Evolutionary conservation across 2,329 filamentous ascomycete species (phyloP).

Genomic region (Fusarium continuum): DNA sequence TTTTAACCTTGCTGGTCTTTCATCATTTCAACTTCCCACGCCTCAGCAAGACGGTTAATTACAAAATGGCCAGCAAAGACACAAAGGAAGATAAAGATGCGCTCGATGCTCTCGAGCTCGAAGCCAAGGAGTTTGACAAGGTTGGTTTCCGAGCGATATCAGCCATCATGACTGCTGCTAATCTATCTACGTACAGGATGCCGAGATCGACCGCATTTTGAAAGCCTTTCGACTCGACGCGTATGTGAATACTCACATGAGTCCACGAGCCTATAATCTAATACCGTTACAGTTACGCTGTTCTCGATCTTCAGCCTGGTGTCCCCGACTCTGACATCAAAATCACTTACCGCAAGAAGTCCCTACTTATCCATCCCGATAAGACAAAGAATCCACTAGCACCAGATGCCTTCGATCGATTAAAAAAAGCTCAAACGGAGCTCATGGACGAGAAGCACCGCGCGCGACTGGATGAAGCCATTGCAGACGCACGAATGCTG

Average conservation of each 20-base stretch:
- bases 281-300: conserved; percentile 74
- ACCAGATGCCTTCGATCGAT: conserved; percentile 93
- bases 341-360: conserved; percentile 92
- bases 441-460: conserved; percentile 96
- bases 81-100: conserved; percentile 73
- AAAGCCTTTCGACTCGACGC: conserved; percentile 82
- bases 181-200: conserved; percentile 71
- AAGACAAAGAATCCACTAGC: conserved; percentile 92
- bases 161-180: conserved; percentile 24
- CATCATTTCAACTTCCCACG: conserved; percentile 12
- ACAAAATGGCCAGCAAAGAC: conserved; percentile 51
- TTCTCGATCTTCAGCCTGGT: conserved; percentile 94
- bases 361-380: conserved; percentile 98
- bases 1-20: neutral
- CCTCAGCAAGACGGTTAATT: neutral
- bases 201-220: conserved; percentile 93
- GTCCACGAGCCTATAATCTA: neutral
- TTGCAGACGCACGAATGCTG: conserved; percentile 93
- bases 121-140: conserved; percentile 92
- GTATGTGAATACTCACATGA: conserved; percentile 47
- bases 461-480: conserved; percentile 87
- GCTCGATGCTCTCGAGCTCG: conserved; percentile 81
- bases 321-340: conserved; percentile 98
- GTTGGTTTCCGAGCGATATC: conserved; percentile 53
- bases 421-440: conserved; percentile 92